Evolutionary conservation across 805 yeast species (phyloP), one percentile per base, ranked within the genome.

Genomic region (Helenozyma rhizophorensis): DNA sequence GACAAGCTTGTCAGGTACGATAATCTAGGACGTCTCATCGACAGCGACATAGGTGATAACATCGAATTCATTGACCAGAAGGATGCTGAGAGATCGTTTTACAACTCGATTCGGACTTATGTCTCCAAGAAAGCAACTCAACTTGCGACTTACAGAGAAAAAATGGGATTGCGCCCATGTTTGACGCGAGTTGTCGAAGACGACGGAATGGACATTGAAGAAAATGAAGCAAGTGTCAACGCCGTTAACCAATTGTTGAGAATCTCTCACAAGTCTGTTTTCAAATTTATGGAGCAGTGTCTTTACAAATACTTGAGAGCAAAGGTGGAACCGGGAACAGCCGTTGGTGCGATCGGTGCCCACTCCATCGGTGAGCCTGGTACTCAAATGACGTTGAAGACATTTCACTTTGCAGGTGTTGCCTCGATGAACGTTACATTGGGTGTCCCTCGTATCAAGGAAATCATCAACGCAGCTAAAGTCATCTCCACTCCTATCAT

Each of bases 311-410:
- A 93, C 53, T 77, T 78, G 34, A 73, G 82, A 46, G 96, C 98
- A 6, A 81, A 80, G 62, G 97, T 93, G 12, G 98, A 93, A 59
- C 98, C 98, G 1, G 98, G 97, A 42, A 93, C 98, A 4, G 98
- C 98, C 2, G 97, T 93, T 34, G 98, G 98, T 46, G 97, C 98
- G 16, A 89, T 93, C 63, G 98, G 97, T 48, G 98, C 98, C 0
- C 98, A 93, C 68, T 87, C 96, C 23, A 89, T 89, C 65, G 97
- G 97, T 70, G 97, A 89, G 59, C 97, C 97, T 32, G 96, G 97
- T 25, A 89, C 97, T 21, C 97, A 89, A 63, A 89, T 89, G 97
- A 89, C 97, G 2, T 74, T 89, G 64, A 89, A 89, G 56, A 89
- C 97, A 49, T 89, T 88, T 89, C 96, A 88, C 70, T 88, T 86